Base-by-base conservation (phyloP, 352 stramenopile genomes). In the Phytophthora tubulina region DNA sequence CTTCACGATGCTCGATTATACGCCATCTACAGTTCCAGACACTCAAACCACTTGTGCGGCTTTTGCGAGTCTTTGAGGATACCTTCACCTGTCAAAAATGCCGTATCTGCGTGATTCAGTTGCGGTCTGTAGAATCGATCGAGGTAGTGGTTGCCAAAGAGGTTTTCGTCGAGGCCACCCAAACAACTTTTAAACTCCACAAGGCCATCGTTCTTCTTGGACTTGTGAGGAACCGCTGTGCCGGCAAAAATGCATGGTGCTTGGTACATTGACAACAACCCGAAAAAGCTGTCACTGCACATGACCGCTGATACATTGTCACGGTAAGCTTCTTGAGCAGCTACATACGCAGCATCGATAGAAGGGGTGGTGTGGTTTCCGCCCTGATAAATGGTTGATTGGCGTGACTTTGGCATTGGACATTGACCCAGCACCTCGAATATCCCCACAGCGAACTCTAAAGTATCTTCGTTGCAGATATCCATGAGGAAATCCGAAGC, bases 171-270 rank as follows among this genome's bases (percentile, higher is more conserved):
- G 0, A 86, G 53, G 0, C 72, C 73, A 5, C 42, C 70, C 9
- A 63, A 27, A 38, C 77, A 85, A 62, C 80, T 88, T 14, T 82
- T 35, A 32, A 77, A 85, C 51, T 86, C 80, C 3, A 90, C 73
- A 8, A 77, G 56, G 7, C 66, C 75, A 36, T 86, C 78, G 53
- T 79, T 81, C 39, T 70, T 54, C 38, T 49, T 62, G 7, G 69
- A 75, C 14, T 73, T 66, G 66, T 84, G 72, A 6, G 64, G 65
- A 4, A 79, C 36, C 5, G 58, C n/a, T 1, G 32, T 57, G 3
- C 70, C 74, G 13, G 59, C 58, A 0, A 80, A 21, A 21, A 70
- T 44, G 21, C 70, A 68, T 2, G 41, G 31, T 1, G 45, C n/a
- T 60, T 71, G 48, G 27, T 81, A 78, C 3, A 9, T 31, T 0